Base-by-base conservation (phyloP, 108 stramenopile genomes). In the Conticribra weissflogii region DNA sequence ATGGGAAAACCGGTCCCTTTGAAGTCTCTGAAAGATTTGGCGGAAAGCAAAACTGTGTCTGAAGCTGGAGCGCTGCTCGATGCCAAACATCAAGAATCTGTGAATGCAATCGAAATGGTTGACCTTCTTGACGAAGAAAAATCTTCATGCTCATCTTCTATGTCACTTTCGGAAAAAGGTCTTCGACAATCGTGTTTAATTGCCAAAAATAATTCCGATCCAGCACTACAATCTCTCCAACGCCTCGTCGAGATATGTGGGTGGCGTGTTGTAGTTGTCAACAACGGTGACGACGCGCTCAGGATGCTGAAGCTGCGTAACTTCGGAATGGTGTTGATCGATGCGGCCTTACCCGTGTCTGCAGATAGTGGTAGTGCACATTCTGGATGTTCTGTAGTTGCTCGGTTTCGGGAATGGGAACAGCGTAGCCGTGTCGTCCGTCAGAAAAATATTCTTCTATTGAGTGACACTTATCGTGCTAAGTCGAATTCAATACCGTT, bases 381-480 rank as follows among this genome's bases (percentile, higher is more conserved):
- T 32, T 68, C 74, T 27, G 75, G 78, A 19, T 44, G 74, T 1
- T 58, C 60, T 54, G 77, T 81, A 28, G 67, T 85, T 33, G 55
- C 66, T 0, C 73, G 74, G 7, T 86, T 88, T 67, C 83, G 88
- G 24, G 81, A 72, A 8, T 88, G 88, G 88, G 88, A 88, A 65
- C 82, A 52, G 24, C 59, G 66, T 22, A 84, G 81, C 59, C 63
- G 88, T 14, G 78, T 85, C 2, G 79, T 81, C 15, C 63, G 66
- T 22, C 88, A 88, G 49, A 81, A 78, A 45, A 83, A 87, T 72
- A 62, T 87, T 2, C 63, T 52, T 24, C 33, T 89, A 12, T 9
- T 86, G 2, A 67, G 68, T 29, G 83, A 72, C 30, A 65, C 28
- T 33, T 74, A 34, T 22, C 23, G 66, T 23, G 61, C 62, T 1